phyloP scores from a whole-genome alignment of 2,329 filamentous ascomycete genomes.

The Mycosphaerelloides madeirae region DNA sequence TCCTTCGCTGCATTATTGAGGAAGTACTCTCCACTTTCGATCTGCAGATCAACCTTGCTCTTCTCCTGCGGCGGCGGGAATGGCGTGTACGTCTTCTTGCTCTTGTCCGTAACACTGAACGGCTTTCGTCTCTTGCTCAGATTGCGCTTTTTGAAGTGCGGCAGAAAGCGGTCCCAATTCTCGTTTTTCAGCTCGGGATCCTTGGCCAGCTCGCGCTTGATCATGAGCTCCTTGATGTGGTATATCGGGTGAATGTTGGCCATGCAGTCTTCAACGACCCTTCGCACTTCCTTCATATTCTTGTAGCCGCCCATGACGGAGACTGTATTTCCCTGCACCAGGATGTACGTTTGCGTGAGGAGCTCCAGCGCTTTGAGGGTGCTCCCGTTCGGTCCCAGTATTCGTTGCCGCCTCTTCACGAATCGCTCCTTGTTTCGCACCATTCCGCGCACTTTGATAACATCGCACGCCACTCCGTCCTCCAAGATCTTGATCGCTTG shows the following conservation, averaged over 20 bases:
- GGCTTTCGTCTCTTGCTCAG: slow-evolving; percentile 79
- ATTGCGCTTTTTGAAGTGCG: slow-evolving; percentile 93
- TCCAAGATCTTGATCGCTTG: slow-evolving; percentile 93
- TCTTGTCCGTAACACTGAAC: slow-evolving; percentile 83
- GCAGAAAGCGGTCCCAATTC: slow-evolving; percentile 93
- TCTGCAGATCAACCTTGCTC: slow-evolving; percentile 97
- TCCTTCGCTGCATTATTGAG: slow-evolving; percentile 90
- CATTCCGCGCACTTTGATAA: slow-evolving; percentile 89
- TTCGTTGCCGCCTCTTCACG: slow-evolving; percentile 87
- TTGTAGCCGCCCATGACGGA: slow-evolving; percentile 88
- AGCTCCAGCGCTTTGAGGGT: slow-evolving; percentile 93
- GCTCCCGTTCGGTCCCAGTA: slow-evolving; percentile 83
- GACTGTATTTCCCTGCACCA: slow-evolving; percentile 96
- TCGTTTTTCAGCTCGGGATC: slow-evolving; percentile 81
- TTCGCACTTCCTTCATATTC: slow-evolving; percentile 84
- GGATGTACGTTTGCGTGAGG: slow-evolving; percentile 83
- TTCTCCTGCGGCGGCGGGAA: slow-evolving; percentile 96
- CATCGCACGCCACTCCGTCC: slow-evolving; percentile 84
- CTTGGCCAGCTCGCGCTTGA: slow-evolving; percentile 85
- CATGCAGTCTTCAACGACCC: slow-evolving; percentile 94
- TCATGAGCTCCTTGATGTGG: slow-evolving; percentile 94
- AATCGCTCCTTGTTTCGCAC: slow-evolving; percentile 94
- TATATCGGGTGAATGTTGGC: slow-evolving; percentile 85
- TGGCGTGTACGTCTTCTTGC: slow-evolving; percentile 90
- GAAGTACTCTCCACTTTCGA: slow-evolving; percentile 97